A percentile compares a stretch with the other conserved stretches of the same genome.
Conservation (phyloP, 2,329 filamentous ascomycete species). For the Fusarium annulatum region DNA sequence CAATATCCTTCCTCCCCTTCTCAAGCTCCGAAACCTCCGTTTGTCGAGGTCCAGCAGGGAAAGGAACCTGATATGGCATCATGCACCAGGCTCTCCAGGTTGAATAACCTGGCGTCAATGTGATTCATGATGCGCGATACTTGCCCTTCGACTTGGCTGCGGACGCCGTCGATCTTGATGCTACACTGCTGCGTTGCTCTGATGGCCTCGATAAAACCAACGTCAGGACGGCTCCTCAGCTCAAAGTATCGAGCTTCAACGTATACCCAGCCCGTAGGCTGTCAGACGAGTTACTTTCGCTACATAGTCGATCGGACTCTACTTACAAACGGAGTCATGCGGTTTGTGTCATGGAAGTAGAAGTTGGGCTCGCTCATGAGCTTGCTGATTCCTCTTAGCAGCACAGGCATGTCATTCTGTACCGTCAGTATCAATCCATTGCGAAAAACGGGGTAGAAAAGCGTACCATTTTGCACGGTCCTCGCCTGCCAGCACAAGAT, state of each 20-base stretch:
- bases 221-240: neutral
- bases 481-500: neutral
- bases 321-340: neutral
- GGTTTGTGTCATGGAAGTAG: neutral
- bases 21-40: neutral
- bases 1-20: accelerated
- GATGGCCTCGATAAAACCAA: neutral
- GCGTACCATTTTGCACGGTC: neutral
- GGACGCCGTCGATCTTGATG: accelerated
- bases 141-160: neutral
- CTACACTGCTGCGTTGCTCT: neutral
- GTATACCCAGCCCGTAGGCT: neutral
- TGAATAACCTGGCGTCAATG: neutral
- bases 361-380: neutral
- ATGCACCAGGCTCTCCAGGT: neutral
- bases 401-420: neutral
- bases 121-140: neutral
- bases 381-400: neutral
- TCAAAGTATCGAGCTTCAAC: neutral
- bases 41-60: neutral
- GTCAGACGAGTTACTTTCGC: neutral
- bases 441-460: neutral
- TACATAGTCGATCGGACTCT: accelerated
- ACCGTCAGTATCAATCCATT: neutral
- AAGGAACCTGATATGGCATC: neutral